phyloP scores from a whole-genome alignment of 83 land plant species.

The Larix sibirica region DNA sequence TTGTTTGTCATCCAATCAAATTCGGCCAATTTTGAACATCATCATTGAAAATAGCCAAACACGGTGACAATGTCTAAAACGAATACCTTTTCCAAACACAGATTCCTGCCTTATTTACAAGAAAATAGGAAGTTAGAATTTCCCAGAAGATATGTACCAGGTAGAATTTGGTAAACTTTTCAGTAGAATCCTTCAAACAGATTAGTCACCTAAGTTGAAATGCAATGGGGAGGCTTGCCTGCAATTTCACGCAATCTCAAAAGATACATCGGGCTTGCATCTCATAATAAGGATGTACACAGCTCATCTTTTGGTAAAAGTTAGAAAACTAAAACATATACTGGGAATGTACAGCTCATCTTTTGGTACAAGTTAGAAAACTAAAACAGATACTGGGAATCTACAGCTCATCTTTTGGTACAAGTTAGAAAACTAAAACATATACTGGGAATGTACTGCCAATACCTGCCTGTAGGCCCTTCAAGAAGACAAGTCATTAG shows the following conservation, averaged over 20 bases:
- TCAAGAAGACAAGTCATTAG: constrained; percentile 92
- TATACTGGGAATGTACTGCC: background rate
- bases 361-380: background rate
- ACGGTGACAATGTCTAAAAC: too few species aligned
- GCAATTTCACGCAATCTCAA: too few species aligned
- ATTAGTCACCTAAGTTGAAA: too few species aligned
- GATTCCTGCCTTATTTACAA: background rate
- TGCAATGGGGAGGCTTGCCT: too few species aligned
- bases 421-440: background rate
- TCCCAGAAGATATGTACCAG: background rate
- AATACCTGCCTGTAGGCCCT: constrained; percentile 92
- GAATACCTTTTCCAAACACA: too few species aligned
- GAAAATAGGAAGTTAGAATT: background rate
- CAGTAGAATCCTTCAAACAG: too few species aligned
- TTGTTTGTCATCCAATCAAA: too few species aligned
- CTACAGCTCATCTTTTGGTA: background rate
- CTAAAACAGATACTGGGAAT: background rate
- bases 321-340: background rate
- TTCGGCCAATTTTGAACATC: too few species aligned
- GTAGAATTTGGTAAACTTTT: too few species aligned
- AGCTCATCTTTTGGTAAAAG: background rate
- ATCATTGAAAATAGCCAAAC: too few species aligned
- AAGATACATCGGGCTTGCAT: too few species aligned
- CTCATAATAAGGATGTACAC: background rate
- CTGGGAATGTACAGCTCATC: background rate